Percentiles rank a stretch among this genome's conserved stretches.
phyloP scores from a whole-genome alignment of 495 filamentous ascomycete genomes.

The Letharia lupina region DNA sequence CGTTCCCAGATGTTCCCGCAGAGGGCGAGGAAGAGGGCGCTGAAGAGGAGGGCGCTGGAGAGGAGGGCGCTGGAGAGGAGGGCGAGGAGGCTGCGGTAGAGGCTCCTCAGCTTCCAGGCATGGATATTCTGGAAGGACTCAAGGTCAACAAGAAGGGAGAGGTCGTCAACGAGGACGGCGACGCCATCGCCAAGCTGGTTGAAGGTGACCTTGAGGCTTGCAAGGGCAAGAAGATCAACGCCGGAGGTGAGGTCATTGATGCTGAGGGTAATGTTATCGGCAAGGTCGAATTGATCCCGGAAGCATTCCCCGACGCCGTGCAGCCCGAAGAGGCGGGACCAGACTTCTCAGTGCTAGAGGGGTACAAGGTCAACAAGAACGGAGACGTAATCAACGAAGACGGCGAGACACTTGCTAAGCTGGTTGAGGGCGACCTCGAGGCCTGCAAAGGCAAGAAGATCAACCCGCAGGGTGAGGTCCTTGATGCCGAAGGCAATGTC shows the following conservation, averaged over 20 bases:
- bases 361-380: slow-evolving; percentile 60
- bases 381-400: slow-evolving; percentile 54
- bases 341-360: slow-evolving; percentile 28
- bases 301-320: slow-evolving; percentile 33
- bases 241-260: slow-evolving; percentile 40
- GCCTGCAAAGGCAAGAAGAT: slow-evolving; percentile 40
- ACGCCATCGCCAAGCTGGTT: slow-evolving; percentile 36
- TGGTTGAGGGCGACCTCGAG: slow-evolving; percentile 35
- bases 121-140: slow-evolving; percentile 33
- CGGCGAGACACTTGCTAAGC: slow-evolving; percentile 39
- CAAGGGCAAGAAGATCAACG: slow-evolving; percentile 42
- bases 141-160: slow-evolving; percentile 67
- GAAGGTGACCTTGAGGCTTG: slow-evolving; percentile 36
- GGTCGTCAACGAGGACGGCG: slow-evolving; percentile 46
- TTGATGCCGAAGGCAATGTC: slow-evolving; percentile 31
- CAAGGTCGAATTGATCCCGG: slow-evolving; percentile 26
- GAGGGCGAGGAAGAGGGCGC: slow-evolving; percentile 29
- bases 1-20: slow-evolving; percentile 22
- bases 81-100: slow-evolving; percentile 31
- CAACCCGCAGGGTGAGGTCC: slow-evolving; percentile 41
- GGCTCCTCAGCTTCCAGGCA: slow-evolving; percentile 24
- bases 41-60: slow-evolving; percentile 26
- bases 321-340: slow-evolving; percentile 38
- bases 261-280: slow-evolving; percentile 32
- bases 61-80: slow-evolving; percentile 24